phyloP scores from a whole-genome alignment of 306 rosid species.

The Chamaecrista fasciculata region DNA sequence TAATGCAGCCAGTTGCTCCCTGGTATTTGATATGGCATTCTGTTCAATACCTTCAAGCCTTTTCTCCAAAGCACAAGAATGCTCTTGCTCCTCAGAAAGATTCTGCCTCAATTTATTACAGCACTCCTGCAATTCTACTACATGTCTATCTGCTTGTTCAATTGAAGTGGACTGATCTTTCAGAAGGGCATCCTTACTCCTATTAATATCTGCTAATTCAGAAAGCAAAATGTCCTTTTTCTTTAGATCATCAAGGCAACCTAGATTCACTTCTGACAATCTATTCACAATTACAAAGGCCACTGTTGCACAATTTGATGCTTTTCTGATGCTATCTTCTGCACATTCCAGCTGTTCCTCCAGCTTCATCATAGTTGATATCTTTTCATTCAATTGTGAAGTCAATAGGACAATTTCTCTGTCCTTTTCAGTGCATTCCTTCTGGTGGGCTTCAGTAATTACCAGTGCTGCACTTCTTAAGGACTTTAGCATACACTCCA shows the following conservation, averaged over 20 bases:
- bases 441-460: conserved; percentile 86
- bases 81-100: conserved; percentile 62
- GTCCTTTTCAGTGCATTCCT: conserved; percentile 60
- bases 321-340: conserved; percentile 46
- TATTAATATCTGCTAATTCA: conserved; percentile 49
- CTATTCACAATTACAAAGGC: conserved; percentile 74
- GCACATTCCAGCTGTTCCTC: conserved; percentile 51
- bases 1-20: conserved; percentile 66
- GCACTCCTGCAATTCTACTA: conserved; percentile 48
- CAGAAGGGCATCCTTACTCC: conserved; percentile 54
- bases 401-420: conserved; percentile 54
- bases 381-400: conserved; percentile 47
- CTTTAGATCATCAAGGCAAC: conserved; percentile 49
- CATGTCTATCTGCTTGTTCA: conserved; percentile 51
- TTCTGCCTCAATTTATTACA: conserved; percentile 47
- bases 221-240: conserved; percentile 42
- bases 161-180: conserved; percentile 49
- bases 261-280: conserved; percentile 60
- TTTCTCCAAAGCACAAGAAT: conserved; percentile 47
- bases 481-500: conserved; percentile 88
- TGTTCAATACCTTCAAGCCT: conserved; percentile 63
- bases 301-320: conserved; percentile 71
- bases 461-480: conserved; percentile 78
- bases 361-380: conserved; percentile 42
- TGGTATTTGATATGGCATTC: conserved; percentile 54